A percentile compares a stretch with the other conserved stretches of the same genome.
Conservation (phyloP, 2,329 filamentous ascomycete species). For the Pseudocercospora vitis region DNA sequence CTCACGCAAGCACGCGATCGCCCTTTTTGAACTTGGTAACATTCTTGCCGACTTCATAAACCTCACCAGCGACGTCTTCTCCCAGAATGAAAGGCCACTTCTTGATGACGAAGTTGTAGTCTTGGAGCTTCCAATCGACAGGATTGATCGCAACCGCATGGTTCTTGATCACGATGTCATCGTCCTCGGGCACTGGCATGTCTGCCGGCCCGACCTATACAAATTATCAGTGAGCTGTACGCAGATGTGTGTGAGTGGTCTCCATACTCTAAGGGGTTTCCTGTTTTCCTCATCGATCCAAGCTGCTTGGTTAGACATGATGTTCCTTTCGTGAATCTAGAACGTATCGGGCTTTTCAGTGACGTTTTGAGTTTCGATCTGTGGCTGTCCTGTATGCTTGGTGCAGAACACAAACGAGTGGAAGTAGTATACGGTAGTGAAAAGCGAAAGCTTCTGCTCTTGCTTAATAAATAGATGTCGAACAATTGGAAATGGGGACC, state of each 20-base stretch:
- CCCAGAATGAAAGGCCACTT: constrained; percentile 41
- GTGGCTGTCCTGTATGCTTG: no score
- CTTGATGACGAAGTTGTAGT: constrained; percentile 36
- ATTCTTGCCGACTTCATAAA: constrained; percentile 38
- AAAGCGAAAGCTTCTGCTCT: no score
- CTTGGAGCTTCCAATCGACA: constrained; percentile 42
- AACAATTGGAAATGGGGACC: not conserved
- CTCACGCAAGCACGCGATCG: constrained; percentile 39
- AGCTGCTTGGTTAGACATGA: constrained; percentile 32
- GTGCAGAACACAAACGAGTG: no score
- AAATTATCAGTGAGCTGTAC: not conserved
- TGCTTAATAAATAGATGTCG: constrained; percentile 5
- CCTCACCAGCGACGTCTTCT: constrained; percentile 41
- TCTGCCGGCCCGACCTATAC: constrained; percentile 32
- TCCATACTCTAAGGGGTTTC: constrained; percentile 13
- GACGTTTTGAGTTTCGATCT: no score
- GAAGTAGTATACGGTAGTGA: no score
- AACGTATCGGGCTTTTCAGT: not conserved
- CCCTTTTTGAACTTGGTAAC: constrained; percentile 40
- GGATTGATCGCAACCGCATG: constrained; percentile 42
- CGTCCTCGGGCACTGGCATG: constrained; percentile 35
- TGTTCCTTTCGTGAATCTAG: not conserved
- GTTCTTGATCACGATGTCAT: constrained; percentile 40
- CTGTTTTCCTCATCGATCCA: constrained; percentile 30
- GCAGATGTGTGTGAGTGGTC: not conserved